These are phyloP conservation scores for Cladophialophora immunda DNA, from an alignment of 2,329 filamentous ascomycete genomes.

Conservation along the genomic window DNA sequence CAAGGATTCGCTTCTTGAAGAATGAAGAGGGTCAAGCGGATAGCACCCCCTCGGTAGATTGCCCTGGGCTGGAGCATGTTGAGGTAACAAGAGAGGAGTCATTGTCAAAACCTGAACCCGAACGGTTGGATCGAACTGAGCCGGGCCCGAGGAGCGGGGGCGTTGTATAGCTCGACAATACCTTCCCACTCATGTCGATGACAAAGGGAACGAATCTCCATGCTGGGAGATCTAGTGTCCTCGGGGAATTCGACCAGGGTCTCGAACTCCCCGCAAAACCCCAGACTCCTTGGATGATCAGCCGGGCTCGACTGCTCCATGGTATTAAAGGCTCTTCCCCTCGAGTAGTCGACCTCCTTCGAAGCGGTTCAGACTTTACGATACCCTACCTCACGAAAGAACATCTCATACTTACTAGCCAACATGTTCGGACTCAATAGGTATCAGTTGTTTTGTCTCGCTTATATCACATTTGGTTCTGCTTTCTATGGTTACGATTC, in stretches of 20 bases:
- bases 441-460: slow-evolving; percentile 6
- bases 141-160: not conserved
- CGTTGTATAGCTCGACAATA: not conserved
- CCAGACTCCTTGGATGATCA: not conserved
- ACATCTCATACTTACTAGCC: not conserved
- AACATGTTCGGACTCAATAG: slow-evolving; percentile 10
- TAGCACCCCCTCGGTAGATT: not conserved
- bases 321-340: not conserved
- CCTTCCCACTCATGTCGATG: not conserved
- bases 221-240: not conserved
- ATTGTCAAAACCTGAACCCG: not conserved
- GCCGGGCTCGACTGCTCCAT: not conserved
- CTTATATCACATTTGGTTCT: slow-evolving; percentile 11
- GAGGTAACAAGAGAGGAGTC: not conserved
- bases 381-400: not conserved
- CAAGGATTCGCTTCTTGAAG: too few relatives aligned
- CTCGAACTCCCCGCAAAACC: not conserved
- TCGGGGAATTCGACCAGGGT: not conserved
- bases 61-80: not conserved
- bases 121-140: not conserved
- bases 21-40: too few relatives aligned
- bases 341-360: not conserved
- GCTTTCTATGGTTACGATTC: slow-evolving; percentile 14
- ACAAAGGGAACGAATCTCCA: not conserved
- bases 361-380: not conserved